Conservation (phyloP, 1,284 basidiomycete genomes). For the Fomitopsis pinicola region DNA sequence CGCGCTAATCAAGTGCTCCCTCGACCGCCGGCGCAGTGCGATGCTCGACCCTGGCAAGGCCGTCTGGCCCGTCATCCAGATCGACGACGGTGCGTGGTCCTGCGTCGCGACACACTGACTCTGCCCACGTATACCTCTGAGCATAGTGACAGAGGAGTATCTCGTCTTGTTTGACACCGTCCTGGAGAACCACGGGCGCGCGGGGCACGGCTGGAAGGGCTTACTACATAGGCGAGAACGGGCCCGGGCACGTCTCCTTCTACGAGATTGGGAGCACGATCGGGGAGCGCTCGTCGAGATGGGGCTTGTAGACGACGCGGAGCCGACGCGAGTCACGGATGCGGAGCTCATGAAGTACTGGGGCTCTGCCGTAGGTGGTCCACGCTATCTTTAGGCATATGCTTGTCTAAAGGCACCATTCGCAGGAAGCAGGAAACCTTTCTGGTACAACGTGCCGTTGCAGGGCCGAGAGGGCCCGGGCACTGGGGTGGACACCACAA, state of each 20-base stretch:
- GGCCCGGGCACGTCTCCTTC: slow-evolving; percentile 36
- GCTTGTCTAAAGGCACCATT: too few species aligned
- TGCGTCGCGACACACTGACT: too few species aligned
- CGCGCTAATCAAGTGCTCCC: slow-evolving; percentile 18
- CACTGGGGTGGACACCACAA: slow-evolving; percentile 36
- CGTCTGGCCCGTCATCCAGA: slow-evolving; percentile 40
- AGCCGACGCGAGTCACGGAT: slow-evolving; percentile 27
- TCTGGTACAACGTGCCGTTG: slow-evolving; percentile 38
- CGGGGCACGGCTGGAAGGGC: slow-evolving; percentile 37
- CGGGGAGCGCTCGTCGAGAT: slow-evolving; percentile 23
- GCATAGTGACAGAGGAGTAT: slow-evolving; percentile 15
- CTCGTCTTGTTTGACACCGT: slow-evolving; percentile 15
- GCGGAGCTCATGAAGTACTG: slow-evolving; percentile 24
- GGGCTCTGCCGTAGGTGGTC: slow-evolving; percentile 6
- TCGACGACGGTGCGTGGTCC: slow-evolving; percentile 34
- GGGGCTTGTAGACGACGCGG: slow-evolving; percentile 13
- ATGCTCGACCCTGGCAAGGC: slow-evolving; percentile 31
- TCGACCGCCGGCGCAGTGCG: slow-evolving; percentile 24
- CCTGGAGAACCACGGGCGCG: slow-evolving; percentile 1
- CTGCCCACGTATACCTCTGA: too few species aligned
- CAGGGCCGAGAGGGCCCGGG: slow-evolving; percentile 33
- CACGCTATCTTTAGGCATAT: too few species aligned
- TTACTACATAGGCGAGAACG: slow-evolving; percentile 44
- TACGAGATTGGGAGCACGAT: slow-evolving; percentile 33
- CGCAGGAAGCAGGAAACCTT: not conserved